Evolutionary conservation across 2,329 filamentous ascomycete species (phyloP), one percentile per base, ranked within the genome.

Genomic region (Colletotrichum spinosum): DNA sequence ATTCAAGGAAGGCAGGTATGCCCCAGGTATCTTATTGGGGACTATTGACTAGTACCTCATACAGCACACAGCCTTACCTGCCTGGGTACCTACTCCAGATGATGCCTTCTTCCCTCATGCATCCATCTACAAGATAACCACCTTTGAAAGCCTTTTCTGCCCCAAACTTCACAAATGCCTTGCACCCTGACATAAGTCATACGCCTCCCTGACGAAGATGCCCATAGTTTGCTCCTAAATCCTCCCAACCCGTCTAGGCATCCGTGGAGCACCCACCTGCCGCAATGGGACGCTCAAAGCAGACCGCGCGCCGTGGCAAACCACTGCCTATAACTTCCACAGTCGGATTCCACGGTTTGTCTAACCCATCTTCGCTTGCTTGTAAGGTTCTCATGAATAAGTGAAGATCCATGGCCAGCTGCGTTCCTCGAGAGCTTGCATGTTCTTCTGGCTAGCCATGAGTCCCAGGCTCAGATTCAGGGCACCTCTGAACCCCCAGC

Each of bases 301-400:
- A 10, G 15, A 57, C 42, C 11, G 63, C 63, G 9, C 63, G 53
- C 37, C 52, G 63, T n/a, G 8, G 48, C 52, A 50, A 50, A 45
- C 48, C 41, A n/a, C 15, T 49, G 17, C 41, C 48, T 35, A 17
- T 39, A 10, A 49, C 48, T 25, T 33, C 42, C 13, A 39, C 42
- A 6, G 50, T 66, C 25, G 59, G 35, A 44, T 66, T 66, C 54
- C 63, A 66, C 25, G 51, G 63, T 63, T 34, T 38, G 59, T 53
- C n/a, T 25, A 25, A 25, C 25, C 25, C 33, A 49, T 13, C 1
- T 15, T n/a, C n/a, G 4, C 25, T 25, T 25, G 25, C 25, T 25
- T 25, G 25, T 25, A 25, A 25, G 3, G 25, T 25, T 25, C 25
- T 25, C 25, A 25, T 25, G 25, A 25, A 25, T 5, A 25, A 25